phyloP scores from a whole-genome alignment of 2,329 filamentous ascomycete species.

The Chrysosporium queenslandicum region DNA sequence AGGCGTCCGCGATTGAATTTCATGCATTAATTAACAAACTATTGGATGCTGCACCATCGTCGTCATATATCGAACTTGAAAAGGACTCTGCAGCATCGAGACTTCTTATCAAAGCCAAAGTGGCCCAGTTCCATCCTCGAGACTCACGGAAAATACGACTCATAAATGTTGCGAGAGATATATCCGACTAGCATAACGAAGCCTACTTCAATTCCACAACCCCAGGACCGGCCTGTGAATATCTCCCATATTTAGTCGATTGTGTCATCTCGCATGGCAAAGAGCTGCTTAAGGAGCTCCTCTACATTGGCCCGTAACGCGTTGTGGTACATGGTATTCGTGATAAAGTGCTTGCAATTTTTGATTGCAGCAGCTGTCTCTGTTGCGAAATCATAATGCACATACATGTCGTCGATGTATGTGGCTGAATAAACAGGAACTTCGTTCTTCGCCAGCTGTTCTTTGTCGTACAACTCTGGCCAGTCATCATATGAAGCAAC shows the following conservation, averaged over 20 bases:
- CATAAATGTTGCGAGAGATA: constrained; percentile 40
- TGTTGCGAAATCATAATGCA: constrained; percentile 63
- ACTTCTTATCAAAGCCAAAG: constrained; percentile 46
- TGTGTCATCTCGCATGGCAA: constrained; percentile 62
- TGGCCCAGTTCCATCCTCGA: constrained; percentile 47
- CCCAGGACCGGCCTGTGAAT: no score
- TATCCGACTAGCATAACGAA: constrained; percentile 12
- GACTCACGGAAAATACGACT: constrained; percentile 44
- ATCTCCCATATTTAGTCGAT: constrained; percentile 39
- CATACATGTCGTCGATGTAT: constrained; percentile 86
- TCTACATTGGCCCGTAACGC: constrained; percentile 63
- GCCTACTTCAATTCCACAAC: no score
- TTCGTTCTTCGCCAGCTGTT: constrained; percentile 61
- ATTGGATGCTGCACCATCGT: constrained; percentile 35
- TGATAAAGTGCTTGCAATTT: constrained; percentile 70
- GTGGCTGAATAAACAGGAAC: constrained; percentile 80
- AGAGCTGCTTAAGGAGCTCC: constrained; percentile 66
- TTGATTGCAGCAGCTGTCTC: constrained; percentile 66
- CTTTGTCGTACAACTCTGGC: constrained; percentile 65
- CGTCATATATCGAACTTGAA: constrained; percentile 41
- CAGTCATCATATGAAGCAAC: constrained; percentile 61
- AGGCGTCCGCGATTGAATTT: constrained; percentile 41
- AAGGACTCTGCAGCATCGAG: constrained; percentile 45
- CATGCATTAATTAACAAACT: constrained; percentile 40
- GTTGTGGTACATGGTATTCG: constrained; percentile 80